Base-by-base conservation (phyloP, 805 yeast genomes). In the Myxozyma udenii region DNA sequence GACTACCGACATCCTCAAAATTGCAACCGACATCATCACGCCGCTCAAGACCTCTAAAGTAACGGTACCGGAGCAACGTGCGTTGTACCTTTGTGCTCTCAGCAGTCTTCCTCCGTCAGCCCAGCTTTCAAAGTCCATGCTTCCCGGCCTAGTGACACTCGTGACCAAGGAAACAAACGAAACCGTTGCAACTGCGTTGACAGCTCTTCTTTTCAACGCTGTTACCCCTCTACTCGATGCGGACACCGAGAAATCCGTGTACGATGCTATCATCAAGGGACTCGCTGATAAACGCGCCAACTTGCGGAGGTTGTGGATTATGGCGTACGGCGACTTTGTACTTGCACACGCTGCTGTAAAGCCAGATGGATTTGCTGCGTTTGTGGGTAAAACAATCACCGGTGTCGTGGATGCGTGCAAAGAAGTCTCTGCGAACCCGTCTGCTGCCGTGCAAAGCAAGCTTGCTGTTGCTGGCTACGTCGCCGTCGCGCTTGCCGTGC, bases 111-210 rank as follows among this genome's bases (percentile, higher is more conserved):
- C 73, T 4, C 45, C 59, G 2, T 52, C 64, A 2, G 55, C 45
- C 24, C 56, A 59, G 11, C 56, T 66, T 63, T 69, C 79, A 1
- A 55, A 63, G 0, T 71, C 68, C 30, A 67, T 84, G 3, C 65
- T 78, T 1, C 62, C 68, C 0, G 73, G 69, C 0, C 63, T 87
- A 32, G 57, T 75, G 1, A 74, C 84, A 1, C 68, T 81, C n/a
- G 71, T 84, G 2, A 47, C 78, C 0, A 89, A 86, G 60, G 98
- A 91, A 62, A 78, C 81, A 41, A 87, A 88, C 61, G 98, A 91
- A 63, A 16, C 57, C 1, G 79, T 86, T 0, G 71, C 89, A 36
- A 52, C 70, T 2, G 69, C 73, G 2, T 70, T 81, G 51, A 70
- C 84, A 4, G 65, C 68, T 6, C 76, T 84, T 0, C 75, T 80